Percentiles rank a stretch among this genome's conserved stretches.
Evolutionary conservation across 345 rosid species (phyloP).

Genomic region (Salix udensis): DNA sequence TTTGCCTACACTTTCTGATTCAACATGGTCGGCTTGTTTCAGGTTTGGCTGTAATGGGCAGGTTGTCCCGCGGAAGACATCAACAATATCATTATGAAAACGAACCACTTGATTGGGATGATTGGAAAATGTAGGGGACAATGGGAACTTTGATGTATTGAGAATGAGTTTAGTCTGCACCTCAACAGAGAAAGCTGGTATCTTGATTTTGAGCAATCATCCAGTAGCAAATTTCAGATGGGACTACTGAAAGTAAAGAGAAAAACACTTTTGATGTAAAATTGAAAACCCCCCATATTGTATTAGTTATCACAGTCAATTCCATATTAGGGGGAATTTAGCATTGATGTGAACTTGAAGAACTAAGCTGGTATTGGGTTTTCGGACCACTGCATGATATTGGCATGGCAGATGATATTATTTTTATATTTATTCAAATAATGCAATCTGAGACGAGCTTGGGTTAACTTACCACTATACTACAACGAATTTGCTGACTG

Average conservation of each 20-base stretch:
- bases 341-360: too few species aligned
- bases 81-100: slow-evolving; percentile 37
- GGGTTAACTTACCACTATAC: too few species aligned
- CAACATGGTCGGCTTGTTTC: slow-evolving; percentile 19
- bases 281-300: not conserved
- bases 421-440: too few species aligned
- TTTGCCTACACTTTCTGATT: not conserved
- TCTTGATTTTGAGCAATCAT: not conserved
- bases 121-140: slow-evolving; percentile 32
- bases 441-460: too few species aligned
- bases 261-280: not conserved
- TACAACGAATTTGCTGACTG: too few species aligned
- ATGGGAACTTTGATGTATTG: not conserved
- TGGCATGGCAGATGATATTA: too few species aligned
- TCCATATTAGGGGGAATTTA: not conserved
- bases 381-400: too few species aligned
- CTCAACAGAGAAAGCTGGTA: not conserved
- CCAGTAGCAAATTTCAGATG: not conserved
- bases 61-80: slow-evolving; percentile 49
- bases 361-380: too few species aligned
- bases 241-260: not conserved
- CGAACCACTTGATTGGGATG: slow-evolving; percentile 51
- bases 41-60: slow-evolving; percentile 80
- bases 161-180: too few species aligned
- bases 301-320: not conserved